Evolutionary conservation across 2,329 filamentous ascomycete species (phyloP), one percentile per base, ranked within the genome.

Genomic region (Tothia fuscella): DNA sequence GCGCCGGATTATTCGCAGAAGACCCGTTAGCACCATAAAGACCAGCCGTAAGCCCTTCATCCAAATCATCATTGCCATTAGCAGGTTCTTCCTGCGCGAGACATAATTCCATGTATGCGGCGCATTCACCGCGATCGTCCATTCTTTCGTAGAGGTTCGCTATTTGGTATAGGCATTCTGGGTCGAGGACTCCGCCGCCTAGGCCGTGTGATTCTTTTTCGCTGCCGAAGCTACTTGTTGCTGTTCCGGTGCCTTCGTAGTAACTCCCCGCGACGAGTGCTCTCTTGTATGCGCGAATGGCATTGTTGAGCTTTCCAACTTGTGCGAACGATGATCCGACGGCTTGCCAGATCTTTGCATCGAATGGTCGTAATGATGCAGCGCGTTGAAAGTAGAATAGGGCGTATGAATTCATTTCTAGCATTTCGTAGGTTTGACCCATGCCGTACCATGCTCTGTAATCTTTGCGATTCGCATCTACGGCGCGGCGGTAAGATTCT

Each of bases 261-360:
- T 88, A 89, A 39, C 81, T 85, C 41, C 93, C 87, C 1, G 88
- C 87, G 1, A 91, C 75, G 6, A 98, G 67, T 0, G 91, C 91
- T 28, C 91, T 81, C 58, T 98, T 98, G 52, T 94, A 77, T 0
- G 91, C 86, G 54, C 93, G 91, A 60, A 98, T 95, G 22, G 86
- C 89, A 51, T 95, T 88, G n/a, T 79, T 73, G 38, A 85, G 70
- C 42, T 88, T 78, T 40, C 80, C 81, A 72, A 95, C 93, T 57
- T 88, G 89, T 47, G 89, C 82, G 48, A 93, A 79, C 57, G 89
- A 95, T 25, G 83, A 83, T 7, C 85, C 91, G 4, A 98, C 87
- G 0, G 91, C 91, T 67, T 91, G 82, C 91, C 91, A 98, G 84
- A 98, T 93, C 61, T 96, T 96, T 0, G 88, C 85, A 52, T 98